Percentiles rank a stretch among this genome's conserved stretches.
Evolutionary conservation across 2,329 filamentous ascomycete genomes (phyloP).

Genomic region (Aspergillus sp.): DNA sequence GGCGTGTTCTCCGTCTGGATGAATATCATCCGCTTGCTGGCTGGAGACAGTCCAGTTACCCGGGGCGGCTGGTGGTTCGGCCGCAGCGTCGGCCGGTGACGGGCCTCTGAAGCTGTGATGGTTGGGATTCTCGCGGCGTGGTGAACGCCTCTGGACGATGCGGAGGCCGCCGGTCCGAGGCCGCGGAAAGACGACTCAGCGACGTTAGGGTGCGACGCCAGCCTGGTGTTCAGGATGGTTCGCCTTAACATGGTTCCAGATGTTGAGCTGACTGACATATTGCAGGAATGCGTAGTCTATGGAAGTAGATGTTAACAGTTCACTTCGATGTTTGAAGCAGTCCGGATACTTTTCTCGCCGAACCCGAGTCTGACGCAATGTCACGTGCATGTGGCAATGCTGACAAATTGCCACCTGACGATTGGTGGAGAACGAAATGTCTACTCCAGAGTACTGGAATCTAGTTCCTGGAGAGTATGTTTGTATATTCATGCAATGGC

Average conservation of each 20-base stretch:
- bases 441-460: too few species aligned
- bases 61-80: slow-evolving; percentile 32
- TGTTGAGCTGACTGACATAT: slow-evolving; percentile 23
- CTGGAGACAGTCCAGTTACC: slow-evolving; percentile 30
- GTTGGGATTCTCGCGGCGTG: slow-evolving; percentile 37
- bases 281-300: slow-evolving; percentile 3
- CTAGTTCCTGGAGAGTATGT: too few species aligned
- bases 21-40: slow-evolving; percentile 67
- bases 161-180: slow-evolving; percentile 19
- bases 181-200: slow-evolving; percentile 19
- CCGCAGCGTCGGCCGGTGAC: slow-evolving; percentile 37
- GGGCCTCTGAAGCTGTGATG: slow-evolving; percentile 39
- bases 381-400: slow-evolving; percentile 17
- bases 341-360: slow-evolving; percentile 9
- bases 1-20: slow-evolving; percentile 95
- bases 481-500: too few species aligned
- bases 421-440: too few species aligned
- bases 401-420: too few species aligned
- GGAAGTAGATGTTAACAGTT: background rate
- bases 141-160: slow-evolving; percentile 31
- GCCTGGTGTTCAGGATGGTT: slow-evolving; percentile 16
- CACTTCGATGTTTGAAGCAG: background rate
- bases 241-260: slow-evolving; percentile 25
- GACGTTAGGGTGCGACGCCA: slow-evolving; percentile 10
- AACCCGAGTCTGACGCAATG: slow-evolving; percentile 25